phyloP scores from a whole-genome alignment of 1,284 basidiomycete species.

The Athelia sp. region DNA sequence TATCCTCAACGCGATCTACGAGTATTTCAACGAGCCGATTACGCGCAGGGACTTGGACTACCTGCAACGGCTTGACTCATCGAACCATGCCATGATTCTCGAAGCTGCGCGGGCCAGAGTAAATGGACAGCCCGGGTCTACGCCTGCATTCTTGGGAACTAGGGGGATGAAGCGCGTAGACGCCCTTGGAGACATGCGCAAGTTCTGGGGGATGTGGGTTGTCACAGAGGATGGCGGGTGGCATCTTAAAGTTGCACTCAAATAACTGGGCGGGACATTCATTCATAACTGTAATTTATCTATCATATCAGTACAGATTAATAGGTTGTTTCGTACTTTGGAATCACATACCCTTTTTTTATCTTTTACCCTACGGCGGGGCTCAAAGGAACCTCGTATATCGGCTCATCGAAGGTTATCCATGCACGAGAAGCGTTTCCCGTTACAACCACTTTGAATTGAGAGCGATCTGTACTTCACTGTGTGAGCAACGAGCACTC shows the following conservation, averaged over 20 bases:
- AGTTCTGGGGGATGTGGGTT: neutral
- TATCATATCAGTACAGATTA: too few species aligned
- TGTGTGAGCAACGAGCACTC: too few species aligned
- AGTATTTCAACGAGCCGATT: neutral
- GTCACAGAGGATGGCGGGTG: neutral
- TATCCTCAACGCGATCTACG: neutral
- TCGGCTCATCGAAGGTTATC: too few species aligned
- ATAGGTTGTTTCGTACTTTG: too few species aligned
- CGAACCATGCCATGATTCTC: neutral
- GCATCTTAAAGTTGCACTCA: neutral
- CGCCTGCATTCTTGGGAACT: neutral
- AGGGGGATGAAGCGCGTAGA: neutral
- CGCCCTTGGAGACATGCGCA: neutral
- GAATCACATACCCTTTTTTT: too few species aligned
- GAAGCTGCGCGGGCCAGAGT: neutral
- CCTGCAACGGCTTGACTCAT: neutral
- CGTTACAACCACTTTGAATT: too few species aligned
- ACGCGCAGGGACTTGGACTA: neutral
- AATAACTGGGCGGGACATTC: neutral
- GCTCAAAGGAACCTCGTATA: too few species aligned
- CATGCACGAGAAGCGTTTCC: too few species aligned
- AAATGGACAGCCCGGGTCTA: neutral
- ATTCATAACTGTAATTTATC: too few species aligned
- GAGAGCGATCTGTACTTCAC: too few species aligned
- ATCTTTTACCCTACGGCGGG: too few species aligned